Evolutionary conservation across 139 green algal genomes (phyloP).

Genomic region (Volvox africanus): DNA sequence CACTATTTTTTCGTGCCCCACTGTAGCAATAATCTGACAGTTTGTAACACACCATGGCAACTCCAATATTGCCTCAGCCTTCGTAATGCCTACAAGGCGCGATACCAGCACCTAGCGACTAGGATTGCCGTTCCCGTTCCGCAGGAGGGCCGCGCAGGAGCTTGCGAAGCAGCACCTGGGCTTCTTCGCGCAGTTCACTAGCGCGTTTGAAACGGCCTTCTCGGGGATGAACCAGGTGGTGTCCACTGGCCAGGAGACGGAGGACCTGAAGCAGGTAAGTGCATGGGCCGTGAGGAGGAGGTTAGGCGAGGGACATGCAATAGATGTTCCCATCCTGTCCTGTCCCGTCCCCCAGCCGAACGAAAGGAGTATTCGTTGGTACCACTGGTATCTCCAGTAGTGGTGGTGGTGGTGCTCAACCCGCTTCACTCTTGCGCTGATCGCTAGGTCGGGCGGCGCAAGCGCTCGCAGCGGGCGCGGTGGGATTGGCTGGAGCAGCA

Average conservation of each 20-base stretch:
- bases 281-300: neutral
- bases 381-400: too few relatives aligned
- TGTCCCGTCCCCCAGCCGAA: too few relatives aligned
- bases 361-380: too few relatives aligned
- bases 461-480: neutral
- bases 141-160: slow-evolving; percentile 48
- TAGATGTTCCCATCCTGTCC: too few relatives aligned
- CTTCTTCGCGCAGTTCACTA: slow-evolving; percentile 53
- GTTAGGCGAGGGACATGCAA: too few relatives aligned
- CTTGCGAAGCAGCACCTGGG: slow-evolving; percentile 50
- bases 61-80: too few relatives aligned
- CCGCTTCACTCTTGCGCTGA: neutral
- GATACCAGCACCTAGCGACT: too few relatives aligned
- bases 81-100: too few relatives aligned
- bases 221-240: slow-evolving; percentile 31
- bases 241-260: slow-evolving; percentile 43
- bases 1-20: too few relatives aligned
- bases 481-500: slow-evolving; percentile 31
- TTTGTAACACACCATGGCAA: too few relatives aligned
- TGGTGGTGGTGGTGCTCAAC: too few relatives aligned
- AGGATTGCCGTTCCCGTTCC: neutral
- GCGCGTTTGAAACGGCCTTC: slow-evolving; percentile 32
- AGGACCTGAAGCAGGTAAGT: slow-evolving; percentile 42
- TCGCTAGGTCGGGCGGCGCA: neutral
- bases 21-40: too few relatives aligned